phyloP scores from a whole-genome alignment of 148 eudicot species.

The Silene uniflora region DNA sequence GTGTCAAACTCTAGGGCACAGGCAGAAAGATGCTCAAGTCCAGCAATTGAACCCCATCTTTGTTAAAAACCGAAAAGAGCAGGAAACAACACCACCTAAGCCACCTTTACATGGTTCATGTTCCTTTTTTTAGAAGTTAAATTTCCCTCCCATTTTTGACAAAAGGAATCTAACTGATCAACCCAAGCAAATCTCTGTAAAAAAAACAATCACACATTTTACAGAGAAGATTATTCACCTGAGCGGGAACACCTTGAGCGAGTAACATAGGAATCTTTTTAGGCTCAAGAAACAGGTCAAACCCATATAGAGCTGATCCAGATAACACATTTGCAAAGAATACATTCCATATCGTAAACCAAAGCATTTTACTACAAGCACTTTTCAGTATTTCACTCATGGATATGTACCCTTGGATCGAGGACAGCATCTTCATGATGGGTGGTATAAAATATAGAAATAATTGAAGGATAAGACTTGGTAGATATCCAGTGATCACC shows the following conservation, averaged over 20 bases:
- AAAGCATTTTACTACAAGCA: slow-evolving; percentile 66
- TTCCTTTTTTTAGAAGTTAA: not conserved
- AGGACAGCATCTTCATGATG: slow-evolving; percentile 65
- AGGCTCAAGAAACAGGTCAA: slow-evolving; percentile 57
- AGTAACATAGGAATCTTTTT: slow-evolving; percentile 56
- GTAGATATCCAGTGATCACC: slow-evolving; percentile 82
- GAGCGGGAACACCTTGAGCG: slow-evolving; percentile 78
- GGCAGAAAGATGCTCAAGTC: not conserved
- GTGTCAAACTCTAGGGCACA: not conserved
- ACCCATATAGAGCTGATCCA: slow-evolving; percentile 57
- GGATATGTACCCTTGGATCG: slow-evolving; percentile 72
- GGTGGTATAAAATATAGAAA: slow-evolving; percentile 62
- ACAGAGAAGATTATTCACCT: slow-evolving; percentile 38
- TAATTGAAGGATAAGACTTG: slow-evolving; percentile 75
- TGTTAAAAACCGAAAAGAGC: not conserved
- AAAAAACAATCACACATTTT: not conserved
- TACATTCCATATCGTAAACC: slow-evolving; percentile 79
- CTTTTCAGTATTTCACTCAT: slow-evolving; percentile 72
- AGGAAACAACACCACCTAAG: not conserved
- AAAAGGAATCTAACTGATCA: not conserved
- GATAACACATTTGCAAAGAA: slow-evolving; percentile 83
- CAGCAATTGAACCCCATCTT: too few relatives aligned
- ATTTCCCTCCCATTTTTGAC: not conserved
- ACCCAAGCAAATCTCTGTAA: not conserved
- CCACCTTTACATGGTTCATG: not conserved